phyloP scores from a whole-genome alignment of 2,329 filamentous ascomycete genomes.

The Curvularia sp. region DNA sequence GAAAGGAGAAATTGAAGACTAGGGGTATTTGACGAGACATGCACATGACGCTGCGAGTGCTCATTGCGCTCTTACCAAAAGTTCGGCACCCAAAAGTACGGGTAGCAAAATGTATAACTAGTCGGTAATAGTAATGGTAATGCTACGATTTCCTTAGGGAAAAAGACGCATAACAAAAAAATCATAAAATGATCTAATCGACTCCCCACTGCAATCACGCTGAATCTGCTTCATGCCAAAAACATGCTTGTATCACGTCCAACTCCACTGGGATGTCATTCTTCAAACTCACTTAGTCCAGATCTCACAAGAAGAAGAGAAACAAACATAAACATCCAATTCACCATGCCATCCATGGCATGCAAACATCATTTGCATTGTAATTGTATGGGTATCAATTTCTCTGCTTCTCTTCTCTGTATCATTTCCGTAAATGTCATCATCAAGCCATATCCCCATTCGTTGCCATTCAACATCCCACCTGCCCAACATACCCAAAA shows the following conservation, averaged over 20 bases:
- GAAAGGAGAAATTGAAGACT: neutral
- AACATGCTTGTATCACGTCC: too few relatives aligned
- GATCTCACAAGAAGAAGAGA: neutral
- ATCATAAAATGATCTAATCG: neutral
- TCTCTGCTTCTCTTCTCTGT: neutral
- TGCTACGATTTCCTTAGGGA: neutral
- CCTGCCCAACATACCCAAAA: neutral
- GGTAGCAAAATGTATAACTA: neutral
- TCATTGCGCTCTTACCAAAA: neutral
- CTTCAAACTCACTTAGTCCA: neutral
- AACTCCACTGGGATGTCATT: neutral
- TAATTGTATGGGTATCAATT: conserved; percentile 1
- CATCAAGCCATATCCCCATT: neutral
- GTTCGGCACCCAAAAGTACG: too few relatives aligned
- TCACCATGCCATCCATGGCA: neutral
- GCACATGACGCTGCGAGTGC: neutral
- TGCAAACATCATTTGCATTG: neutral
- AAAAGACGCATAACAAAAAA: neutral
- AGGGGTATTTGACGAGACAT: neutral
- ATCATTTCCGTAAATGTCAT: neutral
- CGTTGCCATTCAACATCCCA: neutral
- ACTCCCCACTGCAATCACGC: neutral
- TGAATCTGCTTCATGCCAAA: too few relatives aligned
- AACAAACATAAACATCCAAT: neutral
- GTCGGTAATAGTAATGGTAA: neutral